Percentiles rank a stretch among this genome's conserved stretches.
These are phyloP conservation scores for Calonectria pteridis DNA, from an alignment of 2,329 filamentous ascomycete genomes.

Conservation along the genomic window DNA sequence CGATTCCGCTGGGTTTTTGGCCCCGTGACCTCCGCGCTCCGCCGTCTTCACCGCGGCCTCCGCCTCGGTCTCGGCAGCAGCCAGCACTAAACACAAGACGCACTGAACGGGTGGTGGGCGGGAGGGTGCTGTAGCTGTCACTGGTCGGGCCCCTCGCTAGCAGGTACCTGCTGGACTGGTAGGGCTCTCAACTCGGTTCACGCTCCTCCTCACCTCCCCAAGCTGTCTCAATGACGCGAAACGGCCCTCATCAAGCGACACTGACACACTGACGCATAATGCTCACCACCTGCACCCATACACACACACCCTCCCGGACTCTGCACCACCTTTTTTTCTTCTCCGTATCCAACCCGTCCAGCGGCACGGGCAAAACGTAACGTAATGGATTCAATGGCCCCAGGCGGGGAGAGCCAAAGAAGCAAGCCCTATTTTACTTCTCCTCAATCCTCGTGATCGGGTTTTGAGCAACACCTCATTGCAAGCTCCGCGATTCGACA, in stretches of 20 bases:
- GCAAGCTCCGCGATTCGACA: constrained; percentile 39
- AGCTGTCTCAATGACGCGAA: constrained; percentile 22
- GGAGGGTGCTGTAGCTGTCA: constrained; percentile 9
- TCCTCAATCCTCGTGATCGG: constrained; percentile 38
- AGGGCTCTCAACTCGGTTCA: not conserved
- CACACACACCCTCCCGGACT: constrained; percentile 12
- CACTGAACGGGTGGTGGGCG: not conserved
- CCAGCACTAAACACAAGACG: constrained; percentile 2
- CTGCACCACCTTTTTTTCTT: constrained; percentile 18
- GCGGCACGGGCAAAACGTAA: constrained; percentile 34
- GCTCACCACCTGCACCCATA: constrained; percentile 6
- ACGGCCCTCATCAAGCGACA: constrained; percentile 9
- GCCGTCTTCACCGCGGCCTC: constrained; percentile 16
- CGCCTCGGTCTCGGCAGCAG: constrained; percentile 11
- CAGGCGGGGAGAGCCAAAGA: constrained; percentile 27
- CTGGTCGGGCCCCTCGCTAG: not conserved
- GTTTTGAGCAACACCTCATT: constrained; percentile 25
- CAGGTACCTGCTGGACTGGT: not conserved
- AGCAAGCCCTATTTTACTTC: constrained; percentile 30
- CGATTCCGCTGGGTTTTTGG: constrained; percentile 7
- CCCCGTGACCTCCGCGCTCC: constrained; percentile 22
- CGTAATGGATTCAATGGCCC: constrained; percentile 44
- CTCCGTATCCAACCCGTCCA: constrained; percentile 15
- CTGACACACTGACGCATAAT: not conserved
- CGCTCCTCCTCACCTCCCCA: not conserved